Conservation (phyloP, 208 protist species). For the Endotrypanum monterogeii region DNA sequence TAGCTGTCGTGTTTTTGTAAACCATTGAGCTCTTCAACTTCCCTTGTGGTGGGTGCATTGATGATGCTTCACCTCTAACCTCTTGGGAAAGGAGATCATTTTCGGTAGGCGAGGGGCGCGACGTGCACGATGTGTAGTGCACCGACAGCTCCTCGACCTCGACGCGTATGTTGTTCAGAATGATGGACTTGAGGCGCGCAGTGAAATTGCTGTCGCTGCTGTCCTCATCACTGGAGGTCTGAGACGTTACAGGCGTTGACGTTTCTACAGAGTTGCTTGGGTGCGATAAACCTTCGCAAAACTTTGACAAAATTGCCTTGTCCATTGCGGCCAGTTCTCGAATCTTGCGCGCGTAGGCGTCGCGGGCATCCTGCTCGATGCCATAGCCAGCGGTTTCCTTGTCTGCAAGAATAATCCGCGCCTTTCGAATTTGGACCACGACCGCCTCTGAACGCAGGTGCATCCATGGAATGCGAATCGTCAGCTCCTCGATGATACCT, state of each 20-base stretch:
- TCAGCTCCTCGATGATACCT: slow-evolving; percentile 73
- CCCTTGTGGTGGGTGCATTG: background rate
- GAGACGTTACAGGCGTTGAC: background rate
- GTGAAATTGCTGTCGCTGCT: slow-evolving; percentile 63
- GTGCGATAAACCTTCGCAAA: slow-evolving; percentile 11
- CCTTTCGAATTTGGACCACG: slow-evolving; percentile 53
- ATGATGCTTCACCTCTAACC: background rate
- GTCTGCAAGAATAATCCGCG: slow-evolving; percentile 56
- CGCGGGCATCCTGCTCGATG: slow-evolving; percentile 43
- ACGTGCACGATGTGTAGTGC: slow-evolving; percentile 39
- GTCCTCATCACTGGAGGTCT: slow-evolving; percentile 2
- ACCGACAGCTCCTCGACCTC: slow-evolving; percentile 54
- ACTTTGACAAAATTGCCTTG: slow-evolving; percentile 38
- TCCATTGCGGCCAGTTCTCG: slow-evolving; percentile 56
- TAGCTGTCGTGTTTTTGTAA: background rate
- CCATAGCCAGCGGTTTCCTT: slow-evolving; percentile 59
- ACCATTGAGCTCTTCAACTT: background rate
- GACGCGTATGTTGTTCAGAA: slow-evolving; percentile 82
- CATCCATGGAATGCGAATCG: slow-evolving; percentile 77
- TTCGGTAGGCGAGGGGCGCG: background rate
- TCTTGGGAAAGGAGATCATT: background rate
- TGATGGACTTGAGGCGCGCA: slow-evolving; percentile 68
- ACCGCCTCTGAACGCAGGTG: slow-evolving; percentile 73
- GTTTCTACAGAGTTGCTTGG: slow-evolving; percentile 2
- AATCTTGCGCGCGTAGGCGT: slow-evolving; percentile 46